A percentile compares a stretch with the other conserved stretches of the same genome.
These are phyloP conservation scores for Hibiscus trionum DNA, from an alignment of 345 rosid species.

Conservation along the genomic window DNA sequence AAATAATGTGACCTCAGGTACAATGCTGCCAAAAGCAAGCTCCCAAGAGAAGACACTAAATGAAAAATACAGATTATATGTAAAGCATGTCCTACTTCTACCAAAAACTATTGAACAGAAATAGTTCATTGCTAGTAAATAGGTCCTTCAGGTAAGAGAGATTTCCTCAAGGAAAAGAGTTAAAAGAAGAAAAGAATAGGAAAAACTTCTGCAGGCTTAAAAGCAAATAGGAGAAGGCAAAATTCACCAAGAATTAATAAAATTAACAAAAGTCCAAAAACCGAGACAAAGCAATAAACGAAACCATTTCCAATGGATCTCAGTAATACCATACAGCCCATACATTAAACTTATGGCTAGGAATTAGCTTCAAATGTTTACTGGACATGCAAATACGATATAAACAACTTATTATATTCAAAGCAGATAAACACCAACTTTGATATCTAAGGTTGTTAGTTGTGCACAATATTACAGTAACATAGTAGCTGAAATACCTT, in stretches of 20 bases:
- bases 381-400: not conserved
- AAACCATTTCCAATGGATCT: not conserved
- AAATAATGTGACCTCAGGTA: not conserved
- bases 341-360: not conserved
- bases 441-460: not conserved
- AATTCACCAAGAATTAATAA: not conserved
- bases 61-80: not conserved
- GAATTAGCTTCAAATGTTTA: not conserved
- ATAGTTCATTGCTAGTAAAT: not conserved
- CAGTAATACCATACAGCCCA: not conserved
- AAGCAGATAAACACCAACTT: not conserved
- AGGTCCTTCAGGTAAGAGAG: not conserved
- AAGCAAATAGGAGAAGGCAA: not conserved
- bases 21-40: not conserved
- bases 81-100: not conserved
- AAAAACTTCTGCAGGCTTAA: not conserved
- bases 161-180: not conserved
- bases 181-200: not conserved
- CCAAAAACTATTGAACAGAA: not conserved
- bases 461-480: not conserved
- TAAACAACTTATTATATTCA: not conserved
- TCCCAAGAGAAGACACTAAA: not conserved
- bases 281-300: not conserved
- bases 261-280: not conserved
- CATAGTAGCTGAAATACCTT: conserved; percentile 34